Percentiles rank a stretch among this genome's conserved stretches.
Conservation (phyloP, 257 asterid species). For the Henckelia pumila region DNA sequence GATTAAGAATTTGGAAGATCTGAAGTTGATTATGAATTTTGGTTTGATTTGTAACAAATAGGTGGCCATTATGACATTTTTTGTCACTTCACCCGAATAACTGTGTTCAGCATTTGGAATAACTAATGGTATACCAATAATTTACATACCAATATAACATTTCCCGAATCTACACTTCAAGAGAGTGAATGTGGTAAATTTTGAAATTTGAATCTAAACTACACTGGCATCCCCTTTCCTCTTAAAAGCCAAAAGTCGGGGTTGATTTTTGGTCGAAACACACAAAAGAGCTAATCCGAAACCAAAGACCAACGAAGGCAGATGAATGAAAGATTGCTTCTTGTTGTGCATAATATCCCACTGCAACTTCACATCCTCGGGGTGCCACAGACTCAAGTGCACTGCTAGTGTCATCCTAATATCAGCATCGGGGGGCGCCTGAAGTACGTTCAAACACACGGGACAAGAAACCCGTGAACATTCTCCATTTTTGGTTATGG, state of each 20-base stretch:
- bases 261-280: constrained; percentile 40
- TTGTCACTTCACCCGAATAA: too few relatives aligned
- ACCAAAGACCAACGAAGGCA: constrained; percentile 63
- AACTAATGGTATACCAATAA: neutral
- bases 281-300: constrained; percentile 56
- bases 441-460: constrained; percentile 51
- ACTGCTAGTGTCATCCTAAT: constrained; percentile 62
- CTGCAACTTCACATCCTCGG: constrained; percentile 72
- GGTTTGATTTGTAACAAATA: too few relatives aligned
- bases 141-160: neutral
- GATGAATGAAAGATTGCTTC: constrained; percentile 40
- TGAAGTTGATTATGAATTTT: too few relatives aligned
- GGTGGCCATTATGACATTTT: too few relatives aligned
- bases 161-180: too few relatives aligned
- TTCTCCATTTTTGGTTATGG: constrained; percentile 37
- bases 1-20: too few relatives aligned
- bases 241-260: constrained; percentile 26
- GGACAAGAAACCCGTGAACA: constrained; percentile 66
- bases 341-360: constrained; percentile 74
- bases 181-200: neutral
- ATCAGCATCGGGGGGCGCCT: constrained; percentile 38
- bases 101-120: too few relatives aligned
- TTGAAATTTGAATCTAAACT: too few relatives aligned
- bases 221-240: constrained; percentile 25
- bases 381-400: constrained; percentile 88